Conservation (phyloP, 2,329 filamentous ascomycete genomes). For the Pseudomassariella vexata region DNA sequence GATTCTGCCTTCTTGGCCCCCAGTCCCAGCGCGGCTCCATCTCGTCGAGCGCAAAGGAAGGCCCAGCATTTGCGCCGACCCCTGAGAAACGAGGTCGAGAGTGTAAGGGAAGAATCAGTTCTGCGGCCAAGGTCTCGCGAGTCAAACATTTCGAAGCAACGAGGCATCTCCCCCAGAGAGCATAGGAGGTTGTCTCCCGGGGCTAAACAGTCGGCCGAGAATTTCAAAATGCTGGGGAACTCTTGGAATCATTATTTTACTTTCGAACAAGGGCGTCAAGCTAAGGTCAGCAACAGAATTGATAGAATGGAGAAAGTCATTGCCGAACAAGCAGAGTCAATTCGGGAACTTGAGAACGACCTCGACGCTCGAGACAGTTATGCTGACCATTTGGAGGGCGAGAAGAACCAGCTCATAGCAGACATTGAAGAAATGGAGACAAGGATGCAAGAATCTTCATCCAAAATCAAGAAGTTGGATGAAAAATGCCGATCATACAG, state of each 20-base stretch:
- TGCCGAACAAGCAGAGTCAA: background rate
- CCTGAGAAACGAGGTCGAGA: too few relatives aligned
- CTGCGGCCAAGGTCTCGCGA: background rate
- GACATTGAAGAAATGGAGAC: background rate
- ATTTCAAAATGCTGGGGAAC: background rate
- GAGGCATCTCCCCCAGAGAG: background rate
- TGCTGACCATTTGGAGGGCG: background rate
- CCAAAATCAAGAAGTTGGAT: background rate
- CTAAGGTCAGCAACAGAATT: background rate
- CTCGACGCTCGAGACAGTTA: background rate
- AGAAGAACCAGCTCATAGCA: conserved; percentile 1
- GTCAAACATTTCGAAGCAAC: background rate
- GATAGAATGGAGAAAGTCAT: background rate
- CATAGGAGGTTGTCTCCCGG: background rate
- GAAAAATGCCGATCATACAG: conserved; percentile 2
- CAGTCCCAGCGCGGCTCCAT: too few relatives aligned
- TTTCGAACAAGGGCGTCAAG: background rate
- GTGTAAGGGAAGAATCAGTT: background rate
- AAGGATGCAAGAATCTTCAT: background rate
- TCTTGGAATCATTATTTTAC: conserved; percentile 2
- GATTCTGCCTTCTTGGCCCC: too few relatives aligned
- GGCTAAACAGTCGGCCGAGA: background rate
- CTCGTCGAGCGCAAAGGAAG: too few relatives aligned
- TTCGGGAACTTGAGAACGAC: background rate
- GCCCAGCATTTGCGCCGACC: too few relatives aligned